phyloP scores from a whole-genome alignment of 306 rosid species.

The Medicago arabica region DNA sequence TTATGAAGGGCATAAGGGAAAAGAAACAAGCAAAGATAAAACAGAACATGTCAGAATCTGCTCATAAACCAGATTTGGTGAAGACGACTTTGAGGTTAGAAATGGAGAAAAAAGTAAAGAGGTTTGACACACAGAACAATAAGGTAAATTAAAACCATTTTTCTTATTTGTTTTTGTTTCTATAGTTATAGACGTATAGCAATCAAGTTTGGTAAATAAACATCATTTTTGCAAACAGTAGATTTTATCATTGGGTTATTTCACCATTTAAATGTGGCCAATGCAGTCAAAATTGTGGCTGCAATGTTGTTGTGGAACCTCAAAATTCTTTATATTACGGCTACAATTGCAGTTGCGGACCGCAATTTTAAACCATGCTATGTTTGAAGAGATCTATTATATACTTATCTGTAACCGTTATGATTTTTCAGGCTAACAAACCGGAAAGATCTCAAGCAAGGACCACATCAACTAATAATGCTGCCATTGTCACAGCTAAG shows the following conservation, averaged over 20 bases:
- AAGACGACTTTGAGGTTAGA: conserved; percentile 41
- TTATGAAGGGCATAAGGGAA: conserved; percentile 75
- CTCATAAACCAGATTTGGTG: conserved; percentile 46
- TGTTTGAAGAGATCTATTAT: not conserved
- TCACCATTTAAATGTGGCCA: not conserved
- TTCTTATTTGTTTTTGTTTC: not conserved
- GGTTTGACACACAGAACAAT: conserved; percentile 49
- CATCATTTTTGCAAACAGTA: conserved; percentile 13
- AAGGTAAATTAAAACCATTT: conserved; percentile 47
- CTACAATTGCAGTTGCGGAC: no score
- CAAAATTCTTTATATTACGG: no score
- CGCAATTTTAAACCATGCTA: no score
- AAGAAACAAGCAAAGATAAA: conserved; percentile 77
- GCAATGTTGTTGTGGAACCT: no score
- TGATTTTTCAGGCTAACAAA: conserved; percentile 50
- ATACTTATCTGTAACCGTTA: not conserved
- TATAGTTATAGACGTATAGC: not conserved
- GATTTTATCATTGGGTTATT: conserved; percentile 11
- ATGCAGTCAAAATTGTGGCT: no score
- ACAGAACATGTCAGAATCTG: conserved; percentile 47
- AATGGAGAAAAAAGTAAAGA: conserved; percentile 38
- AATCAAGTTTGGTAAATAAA: not conserved
- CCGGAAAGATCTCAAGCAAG: conserved; percentile 48
- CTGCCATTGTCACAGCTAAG: conserved; percentile 60
- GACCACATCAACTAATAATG: conserved; percentile 46